Percentiles rank a stretch among this genome's conserved stretches.
These are phyloP conservation scores for Aspergillus sp. DNA, from an alignment of 2,329 filamentous ascomycete genomes.

Conservation along the genomic window DNA sequence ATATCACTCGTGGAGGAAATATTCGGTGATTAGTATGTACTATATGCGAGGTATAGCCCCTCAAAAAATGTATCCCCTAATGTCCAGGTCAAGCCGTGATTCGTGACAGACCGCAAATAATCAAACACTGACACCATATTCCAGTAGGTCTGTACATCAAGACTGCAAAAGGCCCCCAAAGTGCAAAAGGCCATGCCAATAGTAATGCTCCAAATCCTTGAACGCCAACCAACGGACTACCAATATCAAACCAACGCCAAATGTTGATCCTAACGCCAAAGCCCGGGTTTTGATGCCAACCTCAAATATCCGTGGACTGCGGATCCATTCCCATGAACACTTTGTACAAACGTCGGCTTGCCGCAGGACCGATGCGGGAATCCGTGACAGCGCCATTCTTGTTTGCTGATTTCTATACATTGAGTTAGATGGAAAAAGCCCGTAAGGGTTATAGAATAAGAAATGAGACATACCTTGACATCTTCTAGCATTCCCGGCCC, in stretches of 20 bases:
- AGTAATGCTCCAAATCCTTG: background rate
- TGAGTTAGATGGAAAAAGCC: background rate
- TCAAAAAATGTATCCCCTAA: too few relatives aligned
- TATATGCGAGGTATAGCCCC: too few relatives aligned
- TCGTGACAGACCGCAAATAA: background rate
- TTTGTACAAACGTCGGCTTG: conserved; percentile 49
- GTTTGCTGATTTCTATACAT: conserved; percentile 47
- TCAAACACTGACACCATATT: background rate
- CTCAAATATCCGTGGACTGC: conserved; percentile 43
- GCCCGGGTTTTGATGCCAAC: conserved; percentile 14
- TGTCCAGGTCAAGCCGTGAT: too few relatives aligned
- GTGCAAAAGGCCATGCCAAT: background rate
- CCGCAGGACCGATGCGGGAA: conserved; percentile 47
- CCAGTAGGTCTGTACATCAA: background rate
- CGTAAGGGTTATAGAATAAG: too few relatives aligned
- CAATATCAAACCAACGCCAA: background rate
- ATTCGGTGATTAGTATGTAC: too few relatives aligned
- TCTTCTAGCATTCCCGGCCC: conserved; percentile 65
- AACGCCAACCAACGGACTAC: background rate
- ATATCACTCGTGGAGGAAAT: too few relatives aligned
- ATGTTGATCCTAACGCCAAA: background rate
- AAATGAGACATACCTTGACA: conserved; percentile 45
- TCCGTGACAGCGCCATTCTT: conserved; percentile 47
- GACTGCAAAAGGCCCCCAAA: background rate
- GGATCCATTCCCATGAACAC: conserved; percentile 51